Percentiles rank a stretch among this genome's conserved stretches.
These are phyloP conservation scores for Penicillium sp. DNA, from an alignment of 2,329 filamentous ascomycete genomes.

Conservation along the genomic window DNA sequence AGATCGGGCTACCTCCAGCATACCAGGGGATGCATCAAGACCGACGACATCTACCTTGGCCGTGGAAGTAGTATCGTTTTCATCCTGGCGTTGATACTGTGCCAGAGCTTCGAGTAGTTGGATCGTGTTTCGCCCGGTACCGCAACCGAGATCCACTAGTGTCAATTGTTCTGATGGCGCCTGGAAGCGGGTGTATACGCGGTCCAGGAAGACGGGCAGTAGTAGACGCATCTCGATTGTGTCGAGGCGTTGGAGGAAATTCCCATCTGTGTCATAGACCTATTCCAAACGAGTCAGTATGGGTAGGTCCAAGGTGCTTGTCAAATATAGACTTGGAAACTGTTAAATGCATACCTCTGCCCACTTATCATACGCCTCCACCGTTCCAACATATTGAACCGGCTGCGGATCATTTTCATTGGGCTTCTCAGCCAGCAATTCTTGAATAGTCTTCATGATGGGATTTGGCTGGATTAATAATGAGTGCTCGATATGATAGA, in stretches of 20 bases:
- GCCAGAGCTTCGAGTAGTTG: constrained; percentile 49
- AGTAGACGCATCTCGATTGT: constrained; percentile 60
- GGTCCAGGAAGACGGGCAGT: constrained; percentile 56
- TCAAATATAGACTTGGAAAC: background rate
- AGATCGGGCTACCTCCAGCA: constrained; percentile 61
- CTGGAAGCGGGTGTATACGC: constrained; percentile 31
- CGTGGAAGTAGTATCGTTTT: constrained; percentile 13
- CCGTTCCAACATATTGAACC: constrained; percentile 42
- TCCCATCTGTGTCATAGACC: constrained; percentile 70
- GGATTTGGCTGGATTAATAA: background rate
- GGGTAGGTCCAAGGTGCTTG: no score
- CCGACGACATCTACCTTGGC: constrained; percentile 53
- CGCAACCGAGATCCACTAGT: constrained; percentile 69
- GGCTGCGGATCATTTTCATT: constrained; percentile 11
- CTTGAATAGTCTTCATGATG: constrained; percentile 30
- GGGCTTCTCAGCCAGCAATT: constrained; percentile 20
- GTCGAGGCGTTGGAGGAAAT: constrained; percentile 70
- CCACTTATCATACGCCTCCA: constrained; percentile 49
- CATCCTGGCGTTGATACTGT: background rate
- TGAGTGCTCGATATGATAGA: no score
- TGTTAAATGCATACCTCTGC: constrained; percentile 36
- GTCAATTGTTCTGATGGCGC: constrained; percentile 39
- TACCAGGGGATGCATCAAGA: constrained; percentile 62
- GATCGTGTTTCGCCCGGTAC: constrained; percentile 68
- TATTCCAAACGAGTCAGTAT: constrained; percentile 22